phyloP scores from a whole-genome alignment of 495 filamentous ascomycete genomes.

The Penicillium herquei region DNA sequence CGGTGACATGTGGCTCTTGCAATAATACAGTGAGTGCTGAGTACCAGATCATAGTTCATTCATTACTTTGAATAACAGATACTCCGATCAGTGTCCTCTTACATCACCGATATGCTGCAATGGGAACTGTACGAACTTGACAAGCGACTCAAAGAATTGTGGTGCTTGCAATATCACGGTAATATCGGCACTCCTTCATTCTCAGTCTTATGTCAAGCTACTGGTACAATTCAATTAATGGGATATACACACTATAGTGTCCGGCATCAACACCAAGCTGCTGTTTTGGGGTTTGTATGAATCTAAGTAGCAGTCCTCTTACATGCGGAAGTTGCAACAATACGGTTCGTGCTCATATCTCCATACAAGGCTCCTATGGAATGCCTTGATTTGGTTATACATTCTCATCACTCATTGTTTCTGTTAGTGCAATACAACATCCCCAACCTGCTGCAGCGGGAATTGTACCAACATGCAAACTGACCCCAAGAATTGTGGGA shows the following conservation, averaged over 20 bases:
- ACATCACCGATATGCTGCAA: background rate
- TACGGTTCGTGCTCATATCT: slow-evolving; percentile 1
- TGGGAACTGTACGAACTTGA: background rate
- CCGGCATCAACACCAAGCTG: background rate
- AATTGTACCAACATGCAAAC: slow-evolving; percentile 6
- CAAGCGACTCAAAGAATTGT: background rate
- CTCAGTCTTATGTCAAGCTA: background rate
- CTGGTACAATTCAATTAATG: background rate
- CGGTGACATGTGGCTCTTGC: background rate
- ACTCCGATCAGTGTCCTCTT: background rate
- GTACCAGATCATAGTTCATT: background rate
- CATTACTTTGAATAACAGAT: background rate
- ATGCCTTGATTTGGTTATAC: no score
- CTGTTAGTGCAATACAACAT: background rate
- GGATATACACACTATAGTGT: background rate
- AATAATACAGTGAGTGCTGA: background rate
- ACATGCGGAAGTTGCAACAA: slow-evolving; percentile 3
- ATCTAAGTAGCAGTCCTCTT: background rate
- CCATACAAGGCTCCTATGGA: no score
- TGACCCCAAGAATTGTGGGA: slow-evolving; percentile 4
- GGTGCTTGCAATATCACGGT: background rate
- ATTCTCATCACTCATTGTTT: background rate
- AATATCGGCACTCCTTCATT: background rate
- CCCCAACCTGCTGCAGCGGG: slow-evolving; percentile 13
- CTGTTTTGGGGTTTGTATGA: background rate